Evolutionary conservation across 2,329 filamentous ascomycete genomes (phyloP), one percentile per base, ranked within the genome.

Genomic region (Aspergillus caelatus): DNA sequence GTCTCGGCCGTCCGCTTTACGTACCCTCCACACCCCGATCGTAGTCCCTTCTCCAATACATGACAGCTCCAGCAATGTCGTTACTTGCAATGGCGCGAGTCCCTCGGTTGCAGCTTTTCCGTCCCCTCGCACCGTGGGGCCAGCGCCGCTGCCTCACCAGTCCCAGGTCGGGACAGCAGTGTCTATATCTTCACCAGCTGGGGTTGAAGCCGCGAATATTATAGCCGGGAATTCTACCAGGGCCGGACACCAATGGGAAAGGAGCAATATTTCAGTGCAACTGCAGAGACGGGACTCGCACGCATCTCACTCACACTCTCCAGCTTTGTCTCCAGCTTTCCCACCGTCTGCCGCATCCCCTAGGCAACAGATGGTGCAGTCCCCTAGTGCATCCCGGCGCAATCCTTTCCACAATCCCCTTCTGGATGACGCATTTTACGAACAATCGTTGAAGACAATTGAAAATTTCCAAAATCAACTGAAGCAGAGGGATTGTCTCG

Each of bases 111-210:
- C 59, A 26, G 54, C 61, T n/a, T 61, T 67, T 86, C 87, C 8
- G 89, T 89, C 16, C 88, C 89, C 36, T 32, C 48, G 28, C 46
- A 30, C 26, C 46, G 26, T n/a, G 23, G 26, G 26, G n/a, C 48
- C 28, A 32, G 21, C 28, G 16, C 48, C 28, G 19, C 19, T n/a
- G 4, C n/a, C 28, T 19, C 28, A 52, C 11, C 28, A 30, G 28
- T 4, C 48, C n/a, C 48, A 23, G 28, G 9, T n/a, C 10, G 16
- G 19, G 48, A n/a, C 16, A 34, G 28, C 48, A 19, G 28, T 12
- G 14, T n/a, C 48, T 12, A 23, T 10, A 34, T 52, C 28, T 32
- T 52, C 48, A 12, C 48, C 48, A 32, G 28, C 11, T 10, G 48
- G 28, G 9, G 16, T 32, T n/a, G 48, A 19, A 52, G 28, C 26